Conservation (phyloP, 2,329 filamentous ascomycete genomes). For the Cytospora leucostoma region DNA sequence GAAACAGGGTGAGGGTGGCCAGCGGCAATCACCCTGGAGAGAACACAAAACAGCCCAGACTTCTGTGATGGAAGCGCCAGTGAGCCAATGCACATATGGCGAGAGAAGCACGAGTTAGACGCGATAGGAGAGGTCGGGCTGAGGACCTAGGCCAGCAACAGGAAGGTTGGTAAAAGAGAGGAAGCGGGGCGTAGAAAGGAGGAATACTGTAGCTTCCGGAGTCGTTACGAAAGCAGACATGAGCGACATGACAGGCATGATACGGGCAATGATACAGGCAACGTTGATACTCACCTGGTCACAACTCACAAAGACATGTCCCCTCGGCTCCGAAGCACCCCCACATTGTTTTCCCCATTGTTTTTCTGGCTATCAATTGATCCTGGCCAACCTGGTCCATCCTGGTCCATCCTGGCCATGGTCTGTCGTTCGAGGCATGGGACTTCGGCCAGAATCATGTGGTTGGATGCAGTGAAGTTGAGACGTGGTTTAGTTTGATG, state of each 20-base stretch:
- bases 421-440: conserved; percentile 8
- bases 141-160: background rate
- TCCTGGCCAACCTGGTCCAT: too few relatives aligned
- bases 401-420: background rate
- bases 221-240: background rate
- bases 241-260: background rate
- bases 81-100: conserved; percentile 20
- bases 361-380: background rate
- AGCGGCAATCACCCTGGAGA: conserved; percentile 11
- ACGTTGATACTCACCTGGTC: background rate
- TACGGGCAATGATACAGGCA: background rate
- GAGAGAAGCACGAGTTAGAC: conserved; percentile 16
- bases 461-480: conserved; percentile 7
- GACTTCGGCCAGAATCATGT: conserved; percentile 7
- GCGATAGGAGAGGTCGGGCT: conserved; percentile 12
- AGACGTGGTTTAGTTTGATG: conserved; percentile 13
- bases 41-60: conserved; percentile 7
- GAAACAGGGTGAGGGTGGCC: conserved; percentile 2
- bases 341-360: background rate
- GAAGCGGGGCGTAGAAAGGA: background rate
- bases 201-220: background rate
- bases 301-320: background rate
- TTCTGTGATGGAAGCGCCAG: conserved; percentile 5
- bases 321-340: background rate
- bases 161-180: background rate